A percentile compares a stretch with the other conserved stretches of the same genome.
These are phyloP conservation scores for Schizosaccharomyces osmophilus DNA, from an alignment of 805 yeast species.

Conservation along the genomic window DNA sequence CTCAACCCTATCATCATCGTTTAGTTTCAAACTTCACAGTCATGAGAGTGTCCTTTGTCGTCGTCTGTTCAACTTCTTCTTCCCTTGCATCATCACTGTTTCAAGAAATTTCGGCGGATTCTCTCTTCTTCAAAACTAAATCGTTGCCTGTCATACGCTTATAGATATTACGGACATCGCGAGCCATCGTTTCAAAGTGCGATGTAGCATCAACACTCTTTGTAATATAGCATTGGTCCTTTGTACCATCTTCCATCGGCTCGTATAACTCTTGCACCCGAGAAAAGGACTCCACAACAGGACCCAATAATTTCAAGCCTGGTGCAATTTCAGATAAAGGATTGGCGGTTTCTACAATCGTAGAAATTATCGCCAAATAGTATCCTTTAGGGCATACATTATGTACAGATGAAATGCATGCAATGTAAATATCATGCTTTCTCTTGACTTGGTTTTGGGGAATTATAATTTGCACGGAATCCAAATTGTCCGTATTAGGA, in stretches of 20 bases:
- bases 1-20: too few species aligned
- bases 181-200: constrained; percentile 88
- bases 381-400: constrained; percentile 75
- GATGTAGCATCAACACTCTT: constrained; percentile 78
- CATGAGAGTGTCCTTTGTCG: too few species aligned
- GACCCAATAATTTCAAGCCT: constrained; percentile 74
- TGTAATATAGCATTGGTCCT: constrained; percentile 58
- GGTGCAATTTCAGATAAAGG: constrained; percentile 85
- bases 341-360: constrained; percentile 75
- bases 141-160: constrained; percentile 82
- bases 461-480: constrained; percentile 78
- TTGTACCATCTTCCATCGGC: constrained; percentile 62
- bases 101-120: too few species aligned
- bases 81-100: too few species aligned
- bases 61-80: too few species aligned
- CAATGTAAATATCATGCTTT: constrained; percentile 82
- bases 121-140: constrained; percentile 43
- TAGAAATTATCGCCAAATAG: constrained; percentile 78
- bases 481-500: constrained; percentile 56
- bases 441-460: constrained; percentile 91
- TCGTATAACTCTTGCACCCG: constrained; percentile 79
- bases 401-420: constrained; percentile 70
- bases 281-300: constrained; percentile 61
- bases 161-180: constrained; percentile 85
- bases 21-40: too few species aligned